These are phyloP conservation scores for Debaryomyces sp. DNA, from an alignment of 1,139 yeast species.

Conservation along the genomic window DNA sequence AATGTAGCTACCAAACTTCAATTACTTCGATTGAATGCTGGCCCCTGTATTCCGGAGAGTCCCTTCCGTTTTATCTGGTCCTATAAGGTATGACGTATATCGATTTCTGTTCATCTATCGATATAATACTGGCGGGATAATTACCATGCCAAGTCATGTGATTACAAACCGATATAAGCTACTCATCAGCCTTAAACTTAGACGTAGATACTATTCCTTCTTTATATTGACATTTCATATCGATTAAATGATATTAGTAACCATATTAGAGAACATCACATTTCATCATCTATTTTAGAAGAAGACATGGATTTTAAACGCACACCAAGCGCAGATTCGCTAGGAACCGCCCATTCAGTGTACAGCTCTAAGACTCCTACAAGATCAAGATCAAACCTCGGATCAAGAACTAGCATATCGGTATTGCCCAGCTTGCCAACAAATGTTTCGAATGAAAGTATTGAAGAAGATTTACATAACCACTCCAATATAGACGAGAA, in stretches of 20 bases:
- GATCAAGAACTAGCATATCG: conserved; percentile 15
- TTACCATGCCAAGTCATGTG: not conserved
- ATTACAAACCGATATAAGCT: not conserved
- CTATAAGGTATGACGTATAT: not conserved
- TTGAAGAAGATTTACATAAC: not conserved
- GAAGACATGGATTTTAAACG: conserved; percentile 4
- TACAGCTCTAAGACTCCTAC: conserved; percentile 3
- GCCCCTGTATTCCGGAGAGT: not conserved
- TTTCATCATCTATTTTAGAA: conserved; percentile 15
- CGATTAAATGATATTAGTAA: not conserved
- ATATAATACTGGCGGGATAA: not conserved
- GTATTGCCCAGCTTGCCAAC: conserved; percentile 17
- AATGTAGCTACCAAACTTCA: not conserved
- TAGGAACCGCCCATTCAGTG: conserved; percentile 2
- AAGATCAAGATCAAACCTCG: conserved; percentile 7
- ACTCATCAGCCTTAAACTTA: not conserved
- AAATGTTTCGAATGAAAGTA: not conserved
- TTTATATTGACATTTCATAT: not conserved
- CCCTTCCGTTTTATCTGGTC: not conserved
- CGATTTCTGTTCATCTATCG: not conserved
- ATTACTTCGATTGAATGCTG: not conserved
- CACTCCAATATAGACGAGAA: conserved; percentile 8
- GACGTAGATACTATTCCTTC: not conserved
- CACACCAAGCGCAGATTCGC: conserved; percentile 5
- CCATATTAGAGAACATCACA: conserved; percentile 34